Conservation (phyloP, 176 grass and related monocot species). For the Lolium multiflorum region DNA sequence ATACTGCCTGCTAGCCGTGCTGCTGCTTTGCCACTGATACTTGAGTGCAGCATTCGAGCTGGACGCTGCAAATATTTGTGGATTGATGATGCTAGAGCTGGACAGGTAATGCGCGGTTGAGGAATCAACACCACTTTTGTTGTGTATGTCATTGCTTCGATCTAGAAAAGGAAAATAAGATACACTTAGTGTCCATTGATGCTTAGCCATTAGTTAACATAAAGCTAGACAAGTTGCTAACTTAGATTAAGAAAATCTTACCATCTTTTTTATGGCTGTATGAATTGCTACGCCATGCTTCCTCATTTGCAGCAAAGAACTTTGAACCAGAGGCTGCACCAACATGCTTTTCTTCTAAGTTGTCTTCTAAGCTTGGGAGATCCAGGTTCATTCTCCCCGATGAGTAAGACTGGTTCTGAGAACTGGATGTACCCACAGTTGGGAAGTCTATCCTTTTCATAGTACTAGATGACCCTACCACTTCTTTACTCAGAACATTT, state of each 20-base stretch:
- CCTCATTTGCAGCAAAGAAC: slow-evolving; percentile 32
- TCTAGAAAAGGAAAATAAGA: slow-evolving; percentile 39
- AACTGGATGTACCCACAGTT: slow-evolving; percentile 33
- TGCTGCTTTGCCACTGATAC: slow-evolving; percentile 37
- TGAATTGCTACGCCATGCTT: slow-evolving; percentile 36
- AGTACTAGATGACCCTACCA: slow-evolving; percentile 37
- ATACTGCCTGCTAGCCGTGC: slow-evolving; percentile 20
- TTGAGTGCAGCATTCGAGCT: slow-evolving; percentile 35
- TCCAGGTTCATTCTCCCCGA: slow-evolving; percentile 46
- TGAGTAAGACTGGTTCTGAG: slow-evolving; percentile 32
- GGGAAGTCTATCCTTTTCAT: slow-evolving; percentile 43
- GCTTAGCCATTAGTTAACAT: slow-evolving; percentile 18
- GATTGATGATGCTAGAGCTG: slow-evolving; percentile 29
- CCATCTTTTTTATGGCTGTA: slow-evolving; percentile 51
- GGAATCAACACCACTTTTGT: slow-evolving; percentile 26
- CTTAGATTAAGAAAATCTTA: slow-evolving; percentile 39
- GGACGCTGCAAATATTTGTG: slow-evolving; percentile 21
- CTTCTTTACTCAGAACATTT: slow-evolving; percentile 48
- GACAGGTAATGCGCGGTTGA: slow-evolving; percentile 18
- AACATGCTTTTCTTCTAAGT: slow-evolving; percentile 27
- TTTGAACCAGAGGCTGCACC: slow-evolving; percentile 46
- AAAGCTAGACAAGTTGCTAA: slow-evolving; percentile 11
- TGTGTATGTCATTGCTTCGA: slow-evolving; percentile 17
- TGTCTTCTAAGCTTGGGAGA: slow-evolving; percentile 39
- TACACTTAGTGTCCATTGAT: slow-evolving; percentile 35